These are phyloP conservation scores for Creolimax fragrantissima DNA, from an alignment of 78 protist species.

Conservation along the genomic window DNA sequence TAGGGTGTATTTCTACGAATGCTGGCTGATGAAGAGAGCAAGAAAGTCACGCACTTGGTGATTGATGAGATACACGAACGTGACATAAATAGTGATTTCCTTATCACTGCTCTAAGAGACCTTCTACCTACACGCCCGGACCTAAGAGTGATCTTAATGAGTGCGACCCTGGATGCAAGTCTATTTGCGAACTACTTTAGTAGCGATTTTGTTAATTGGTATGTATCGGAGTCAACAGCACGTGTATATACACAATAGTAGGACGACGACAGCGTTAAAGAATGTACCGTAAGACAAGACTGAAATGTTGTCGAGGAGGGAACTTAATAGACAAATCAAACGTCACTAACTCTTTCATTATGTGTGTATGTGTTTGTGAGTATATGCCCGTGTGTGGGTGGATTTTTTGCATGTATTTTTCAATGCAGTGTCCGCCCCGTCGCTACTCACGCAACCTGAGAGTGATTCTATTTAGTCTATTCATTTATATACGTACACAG, in stretches of 20 bases:
- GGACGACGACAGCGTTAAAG: too few relatives aligned
- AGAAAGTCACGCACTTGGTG: conserved; percentile 30
- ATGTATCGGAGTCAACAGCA: background rate
- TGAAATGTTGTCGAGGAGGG: too few relatives aligned
- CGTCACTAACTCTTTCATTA: background rate
- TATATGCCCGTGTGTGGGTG: background rate
- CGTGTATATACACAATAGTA: background rate
- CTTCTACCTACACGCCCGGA: background rate
- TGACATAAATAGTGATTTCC: conserved; percentile 57
- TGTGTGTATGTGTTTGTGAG: background rate
- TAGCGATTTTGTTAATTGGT: conserved; percentile 41
- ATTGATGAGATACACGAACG: conserved; percentile 81
- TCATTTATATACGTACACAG: too few relatives aligned
- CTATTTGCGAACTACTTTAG: conserved; percentile 60
- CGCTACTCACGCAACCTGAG: too few relatives aligned
- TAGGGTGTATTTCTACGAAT: conserved; percentile 59
- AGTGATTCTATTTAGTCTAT: too few relatives aligned
- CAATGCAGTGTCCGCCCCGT: too few relatives aligned
- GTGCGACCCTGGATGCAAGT: conserved; percentile 61
- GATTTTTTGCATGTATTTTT: background rate
- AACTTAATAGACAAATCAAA: too few relatives aligned
- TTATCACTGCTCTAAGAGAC: conserved; percentile 47
- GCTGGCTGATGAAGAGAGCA: conserved; percentile 49
- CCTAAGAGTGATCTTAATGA: conserved; percentile 48
- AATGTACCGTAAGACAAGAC: too few relatives aligned